Conservation (phyloP, 2,329 filamentous ascomycete species). For the Penicillium sp. region DNA sequence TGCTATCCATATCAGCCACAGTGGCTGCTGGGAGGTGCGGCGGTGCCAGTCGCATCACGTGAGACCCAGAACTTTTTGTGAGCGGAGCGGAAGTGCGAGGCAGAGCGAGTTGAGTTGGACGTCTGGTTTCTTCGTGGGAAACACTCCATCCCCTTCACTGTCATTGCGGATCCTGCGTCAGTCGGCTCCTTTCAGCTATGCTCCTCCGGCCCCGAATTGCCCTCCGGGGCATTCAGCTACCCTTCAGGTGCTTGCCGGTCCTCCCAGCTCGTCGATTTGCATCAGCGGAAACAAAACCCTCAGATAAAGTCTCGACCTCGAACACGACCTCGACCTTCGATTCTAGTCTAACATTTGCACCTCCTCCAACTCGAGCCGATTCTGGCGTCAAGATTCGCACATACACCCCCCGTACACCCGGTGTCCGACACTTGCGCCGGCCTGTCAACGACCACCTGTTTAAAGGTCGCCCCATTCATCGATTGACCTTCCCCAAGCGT, state of each 20-base stretch:
- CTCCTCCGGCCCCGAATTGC: conserved; percentile 73
- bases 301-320: conserved; percentile 39
- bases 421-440: conserved; percentile 85
- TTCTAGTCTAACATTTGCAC: conserved; percentile 46
- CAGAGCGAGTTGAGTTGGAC: conserved; percentile 3
- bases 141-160: background rate
- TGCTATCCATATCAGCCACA: conserved; percentile 3
- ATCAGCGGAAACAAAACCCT: conserved; percentile 39
- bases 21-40: conserved; percentile 7
- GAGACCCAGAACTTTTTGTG: conserved; percentile 28
- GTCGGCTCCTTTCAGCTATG: conserved; percentile 13
- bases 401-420: conserved; percentile 92
- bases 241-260: conserved; percentile 51
- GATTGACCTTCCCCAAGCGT: conserved; percentile 88
- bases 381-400: conserved; percentile 66
- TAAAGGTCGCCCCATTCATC: conserved; percentile 84
- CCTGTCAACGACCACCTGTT: conserved; percentile 96
- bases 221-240: conserved; percentile 55
- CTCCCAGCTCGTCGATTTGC: conserved; percentile 57
- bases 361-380: conserved; percentile 49
- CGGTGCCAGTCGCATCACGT: conserved; percentile 19
- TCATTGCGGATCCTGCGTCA: conserved; percentile 1
- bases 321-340: conserved; percentile 43
- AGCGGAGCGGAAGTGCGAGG: background rate
- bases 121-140: conserved; percentile 8